These are phyloP conservation scores for Citrus sp. DNA, from an alignment of 345 rosid species.

Conservation along the genomic window DNA sequence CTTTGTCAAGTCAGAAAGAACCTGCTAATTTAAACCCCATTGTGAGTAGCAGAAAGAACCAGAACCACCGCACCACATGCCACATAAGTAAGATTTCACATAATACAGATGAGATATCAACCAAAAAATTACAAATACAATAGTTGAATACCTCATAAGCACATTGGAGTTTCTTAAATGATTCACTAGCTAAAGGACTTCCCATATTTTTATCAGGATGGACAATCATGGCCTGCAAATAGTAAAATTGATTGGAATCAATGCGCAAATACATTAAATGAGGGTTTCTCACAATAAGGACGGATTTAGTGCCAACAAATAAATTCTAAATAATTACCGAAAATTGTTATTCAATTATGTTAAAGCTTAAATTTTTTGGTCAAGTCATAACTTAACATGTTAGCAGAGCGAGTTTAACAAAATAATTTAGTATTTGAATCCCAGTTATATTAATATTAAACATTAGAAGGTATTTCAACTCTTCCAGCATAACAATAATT, in stretches of 20 bases:
- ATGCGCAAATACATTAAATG: not conserved
- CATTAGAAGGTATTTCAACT: not conserved
- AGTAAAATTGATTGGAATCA: not conserved
- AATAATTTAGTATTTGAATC: not conserved
- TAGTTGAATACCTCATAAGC: conserved; percentile 77
- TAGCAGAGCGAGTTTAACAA: not conserved
- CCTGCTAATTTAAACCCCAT: conserved; percentile 36
- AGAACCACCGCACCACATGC: not conserved
- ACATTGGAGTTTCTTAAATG: conserved; percentile 96
- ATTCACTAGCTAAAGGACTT: conserved; percentile 87
- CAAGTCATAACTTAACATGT: not conserved
- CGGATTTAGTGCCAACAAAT: not conserved
- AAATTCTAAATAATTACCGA: not conserved
- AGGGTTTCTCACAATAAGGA: not conserved
- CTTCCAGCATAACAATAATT: not conserved
- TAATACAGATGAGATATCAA: not conserved
- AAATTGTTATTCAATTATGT: not conserved
- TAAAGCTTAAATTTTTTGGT: not conserved
- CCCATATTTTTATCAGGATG: conserved; percentile 99
- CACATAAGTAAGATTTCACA: not conserved
- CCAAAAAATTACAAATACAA: not conserved
- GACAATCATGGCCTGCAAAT: conserved; percentile 89
- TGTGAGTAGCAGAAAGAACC: conserved; percentile 13
- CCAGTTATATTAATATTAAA: not conserved
- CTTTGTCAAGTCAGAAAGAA: conserved; percentile 82